These are phyloP conservation scores for Exidia glandulosa DNA, from an alignment of 768 basidiomycete species.

Conservation along the genomic window DNA sequence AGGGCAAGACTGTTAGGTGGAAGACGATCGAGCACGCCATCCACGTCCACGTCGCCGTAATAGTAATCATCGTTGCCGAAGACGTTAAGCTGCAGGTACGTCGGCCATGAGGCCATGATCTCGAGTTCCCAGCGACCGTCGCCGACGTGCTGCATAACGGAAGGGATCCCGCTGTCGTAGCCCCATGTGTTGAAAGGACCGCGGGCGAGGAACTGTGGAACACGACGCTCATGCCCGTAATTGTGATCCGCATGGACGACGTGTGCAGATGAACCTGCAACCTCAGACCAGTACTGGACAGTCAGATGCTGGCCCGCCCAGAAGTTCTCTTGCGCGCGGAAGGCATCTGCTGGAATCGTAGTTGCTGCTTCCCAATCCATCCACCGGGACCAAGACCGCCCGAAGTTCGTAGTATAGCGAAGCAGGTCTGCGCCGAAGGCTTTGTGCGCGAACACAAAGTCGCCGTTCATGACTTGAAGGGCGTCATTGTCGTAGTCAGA, in stretches of 20 bases:
- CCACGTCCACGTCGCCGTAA: conserved; percentile 82
- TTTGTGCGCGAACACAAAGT: conserved; percentile 69
- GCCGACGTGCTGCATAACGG: conserved; percentile 51
- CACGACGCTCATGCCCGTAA: conserved; percentile 54
- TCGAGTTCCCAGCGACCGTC: conserved; percentile 75
- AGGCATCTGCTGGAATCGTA: conserved; percentile 45
- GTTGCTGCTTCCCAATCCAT: conserved; percentile 64
- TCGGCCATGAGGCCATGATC: conserved; percentile 86
- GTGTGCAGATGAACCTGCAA: conserved; percentile 47
- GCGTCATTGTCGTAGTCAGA: conserved; percentile 56
- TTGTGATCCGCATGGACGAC: conserved; percentile 70
- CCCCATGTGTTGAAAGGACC: conserved; percentile 91
- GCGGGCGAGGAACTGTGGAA: conserved; percentile 78
- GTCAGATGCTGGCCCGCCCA: conserved; percentile 82
- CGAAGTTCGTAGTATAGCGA: conserved; percentile 82
- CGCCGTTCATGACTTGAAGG: conserved; percentile 45
- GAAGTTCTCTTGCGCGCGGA: conserved; percentile 38
- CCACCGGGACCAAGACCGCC: conserved; percentile 77
- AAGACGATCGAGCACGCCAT: conserved; percentile 81
- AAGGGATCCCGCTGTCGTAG: conserved; percentile 69
- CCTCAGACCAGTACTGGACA: conserved; percentile 81
- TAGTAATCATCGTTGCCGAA: conserved; percentile 87
- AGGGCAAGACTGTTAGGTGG: conserved; percentile 79
- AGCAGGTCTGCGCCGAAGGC: conserved; percentile 82
- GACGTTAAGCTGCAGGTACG: conserved; percentile 81